phyloP scores from a whole-genome alignment of 768 basidiomycete species.

The Baorangia bicolor region DNA sequence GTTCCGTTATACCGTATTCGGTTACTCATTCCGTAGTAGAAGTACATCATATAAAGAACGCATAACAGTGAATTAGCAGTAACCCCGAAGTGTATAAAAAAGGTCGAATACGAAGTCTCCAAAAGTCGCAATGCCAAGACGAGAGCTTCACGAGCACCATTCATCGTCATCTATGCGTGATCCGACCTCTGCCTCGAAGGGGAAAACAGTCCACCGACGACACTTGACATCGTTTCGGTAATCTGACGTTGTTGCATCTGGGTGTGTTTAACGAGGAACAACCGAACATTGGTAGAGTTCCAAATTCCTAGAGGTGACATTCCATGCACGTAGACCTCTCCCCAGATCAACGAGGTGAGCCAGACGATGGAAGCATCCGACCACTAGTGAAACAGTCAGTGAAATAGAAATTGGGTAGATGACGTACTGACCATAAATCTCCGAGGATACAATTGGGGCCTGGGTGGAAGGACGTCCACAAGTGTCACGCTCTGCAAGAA shows the following conservation, averaged over 20 bases:
- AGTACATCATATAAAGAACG: not conserved
- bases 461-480: slow-evolving; percentile 69
- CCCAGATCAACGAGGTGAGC: slow-evolving; percentile 94
- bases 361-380: slow-evolving; percentile 88
- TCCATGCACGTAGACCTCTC: slow-evolving; percentile 88
- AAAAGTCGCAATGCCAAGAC: too few relatives aligned
- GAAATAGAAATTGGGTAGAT: not conserved
- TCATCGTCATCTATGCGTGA: slow-evolving; percentile 18
- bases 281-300: slow-evolving; percentile 84
- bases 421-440: slow-evolving; percentile 64
- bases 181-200: slow-evolving; percentile 33
- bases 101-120: not conserved
- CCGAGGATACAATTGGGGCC: slow-evolving; percentile 63
- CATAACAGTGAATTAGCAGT: not conserved
- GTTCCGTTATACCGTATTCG: not conserved
- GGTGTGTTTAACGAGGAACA: slow-evolving; percentile 91
- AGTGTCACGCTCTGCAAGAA: slow-evolving; percentile 71
- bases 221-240: slow-evolving; percentile 75
- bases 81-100: not conserved
- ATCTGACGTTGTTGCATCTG: slow-evolving; percentile 68
- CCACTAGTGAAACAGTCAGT: slow-evolving; percentile 55
- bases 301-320: slow-evolving; percentile 87
- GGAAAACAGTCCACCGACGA: slow-evolving; percentile 75
- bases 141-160: too few relatives aligned
- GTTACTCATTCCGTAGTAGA: not conserved